Evolutionary conservation across 1,284 basidiomycete genomes (phyloP).

Genomic region (Cutaneotrichosporon dermatis): DNA sequence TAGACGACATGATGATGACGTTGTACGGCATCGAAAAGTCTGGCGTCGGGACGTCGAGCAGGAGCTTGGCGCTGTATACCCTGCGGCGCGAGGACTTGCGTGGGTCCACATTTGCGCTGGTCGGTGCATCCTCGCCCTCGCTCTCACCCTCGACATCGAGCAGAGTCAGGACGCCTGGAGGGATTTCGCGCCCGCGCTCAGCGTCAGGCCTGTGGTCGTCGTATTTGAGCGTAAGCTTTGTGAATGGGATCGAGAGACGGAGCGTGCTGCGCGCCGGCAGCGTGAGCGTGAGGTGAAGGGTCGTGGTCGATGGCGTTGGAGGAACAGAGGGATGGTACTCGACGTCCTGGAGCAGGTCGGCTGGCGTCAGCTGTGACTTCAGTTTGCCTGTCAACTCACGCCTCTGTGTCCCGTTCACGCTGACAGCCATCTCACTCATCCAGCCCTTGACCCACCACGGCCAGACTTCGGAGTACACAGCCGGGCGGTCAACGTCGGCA

Average conservation of each 20-base stretch:
- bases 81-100: constrained; percentile 38
- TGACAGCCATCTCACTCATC: constrained; percentile 68
- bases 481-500: constrained; percentile 53
- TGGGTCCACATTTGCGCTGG: too few species aligned
- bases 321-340: constrained; percentile 63
- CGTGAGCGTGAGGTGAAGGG: constrained; percentile 65
- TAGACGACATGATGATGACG: constrained; percentile 92
- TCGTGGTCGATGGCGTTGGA: constrained; percentile 63
- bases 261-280: constrained; percentile 66
- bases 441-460: constrained; percentile 90
- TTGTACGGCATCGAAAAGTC: constrained; percentile 99
- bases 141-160: constrained; percentile 29
- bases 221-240: constrained; percentile 83
- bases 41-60: constrained; percentile 88
- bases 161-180: constrained; percentile 64
- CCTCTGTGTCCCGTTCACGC: constrained; percentile 32
- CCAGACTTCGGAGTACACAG: constrained; percentile 82
- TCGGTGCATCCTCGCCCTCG: constrained; percentile 17
- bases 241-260: constrained; percentile 66
- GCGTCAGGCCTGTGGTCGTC: constrained; percentile 95
- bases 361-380: constrained; percentile 39
- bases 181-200: constrained; percentile 87
- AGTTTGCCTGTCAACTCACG: background rate
- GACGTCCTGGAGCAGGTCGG: constrained; percentile 59
- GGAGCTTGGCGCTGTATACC: constrained; percentile 75